Base-by-base conservation (phyloP, 1,284 basidiomycete genomes). In the Microbotryum silenes-acaulis region DNA sequence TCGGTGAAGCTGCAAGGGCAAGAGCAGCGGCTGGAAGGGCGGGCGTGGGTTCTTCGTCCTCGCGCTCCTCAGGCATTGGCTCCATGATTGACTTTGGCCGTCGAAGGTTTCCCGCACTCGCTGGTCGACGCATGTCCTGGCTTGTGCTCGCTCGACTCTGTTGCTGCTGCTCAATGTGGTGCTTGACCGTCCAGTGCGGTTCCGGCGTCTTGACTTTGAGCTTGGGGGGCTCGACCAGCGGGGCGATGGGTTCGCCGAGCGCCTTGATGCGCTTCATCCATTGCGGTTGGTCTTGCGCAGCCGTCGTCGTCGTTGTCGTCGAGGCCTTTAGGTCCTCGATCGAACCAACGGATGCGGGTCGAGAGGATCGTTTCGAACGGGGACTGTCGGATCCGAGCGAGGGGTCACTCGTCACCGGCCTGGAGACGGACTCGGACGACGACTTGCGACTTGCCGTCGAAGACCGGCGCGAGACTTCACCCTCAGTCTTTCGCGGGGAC, bases 241-340 rank as follows among this genome's bases (percentile, higher is more conserved):
- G 51, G 6, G 63, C 54, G 56, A 67, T 62, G 5, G 65, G 65
- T 12, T 59, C 60, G 27, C 60, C 65, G 31, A 67, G 58, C 3
- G 60, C 58, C 27, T 57, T 59, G 29, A 66, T 63, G 8, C 62
- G 62, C 21, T 59, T 51, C 21, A 63, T 62, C 65, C 65, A 66
- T 27, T 62, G 59, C 31, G 63, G 60, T 2, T 61, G 60, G 42
- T 65, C 60, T 37, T 57, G 47, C 12, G 57, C 44, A 1, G 63
- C 57, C 29, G 47, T 18, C 10, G 31, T 31, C 37, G 37, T 18
- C 16, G 37, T 42, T 10, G 29, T 59, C 4, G 33, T 23, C 6
- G 49, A 42, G 4, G 12, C 37, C 37, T 42, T 42, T 2, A 18
- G 2, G 10, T 42, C 37, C 16, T 42, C 37, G 37, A 42, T 42